Evolutionary conservation across 768 basidiomycete genomes (phyloP).

Genomic region (Clavulina sp.): DNA sequence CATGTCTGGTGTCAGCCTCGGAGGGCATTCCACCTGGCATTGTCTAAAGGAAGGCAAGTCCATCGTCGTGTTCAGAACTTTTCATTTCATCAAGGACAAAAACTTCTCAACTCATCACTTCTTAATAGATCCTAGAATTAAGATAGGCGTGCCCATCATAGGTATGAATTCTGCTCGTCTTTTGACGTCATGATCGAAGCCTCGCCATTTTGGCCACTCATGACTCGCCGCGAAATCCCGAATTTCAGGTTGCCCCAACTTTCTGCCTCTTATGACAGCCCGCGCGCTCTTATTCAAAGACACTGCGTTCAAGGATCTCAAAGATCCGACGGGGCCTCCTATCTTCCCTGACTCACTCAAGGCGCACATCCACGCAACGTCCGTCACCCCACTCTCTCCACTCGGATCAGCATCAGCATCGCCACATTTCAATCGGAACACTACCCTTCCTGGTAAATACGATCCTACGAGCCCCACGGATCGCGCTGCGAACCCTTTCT

Average conservation of each 20-base stretch:
- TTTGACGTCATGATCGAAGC: not conserved
- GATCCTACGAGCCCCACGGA: constrained; percentile 24
- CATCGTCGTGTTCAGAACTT: not conserved
- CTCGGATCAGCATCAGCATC: constrained; percentile 34
- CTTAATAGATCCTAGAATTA: constrained; percentile 26
- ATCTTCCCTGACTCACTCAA: constrained; percentile 33
- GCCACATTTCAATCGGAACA: constrained; percentile 26
- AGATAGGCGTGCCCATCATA: constrained; percentile 27
- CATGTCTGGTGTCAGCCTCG: constrained; percentile 59
- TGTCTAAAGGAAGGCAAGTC: constrained; percentile 36
- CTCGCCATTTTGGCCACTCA: not conserved
- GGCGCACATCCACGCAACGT: too few relatives aligned
- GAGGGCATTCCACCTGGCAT: constrained; percentile 74
- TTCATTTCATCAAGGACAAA: not conserved
- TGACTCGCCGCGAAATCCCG: not conserved
- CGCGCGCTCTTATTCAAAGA: too few relatives aligned
- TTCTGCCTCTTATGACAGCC: constrained; percentile 32
- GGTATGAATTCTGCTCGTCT: constrained; percentile 18
- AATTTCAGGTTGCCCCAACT: constrained; percentile 47
- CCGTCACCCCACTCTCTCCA: not conserved
- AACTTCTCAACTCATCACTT: not conserved
- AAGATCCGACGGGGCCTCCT: constrained; percentile 31
- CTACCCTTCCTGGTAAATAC: constrained; percentile 32
- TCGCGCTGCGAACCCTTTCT: constrained; percentile 36
- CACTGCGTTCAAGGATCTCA: too few relatives aligned